Conservation (phyloP, 495 filamentous ascomycete species). For the Talaromyces proteolyticus region DNA sequence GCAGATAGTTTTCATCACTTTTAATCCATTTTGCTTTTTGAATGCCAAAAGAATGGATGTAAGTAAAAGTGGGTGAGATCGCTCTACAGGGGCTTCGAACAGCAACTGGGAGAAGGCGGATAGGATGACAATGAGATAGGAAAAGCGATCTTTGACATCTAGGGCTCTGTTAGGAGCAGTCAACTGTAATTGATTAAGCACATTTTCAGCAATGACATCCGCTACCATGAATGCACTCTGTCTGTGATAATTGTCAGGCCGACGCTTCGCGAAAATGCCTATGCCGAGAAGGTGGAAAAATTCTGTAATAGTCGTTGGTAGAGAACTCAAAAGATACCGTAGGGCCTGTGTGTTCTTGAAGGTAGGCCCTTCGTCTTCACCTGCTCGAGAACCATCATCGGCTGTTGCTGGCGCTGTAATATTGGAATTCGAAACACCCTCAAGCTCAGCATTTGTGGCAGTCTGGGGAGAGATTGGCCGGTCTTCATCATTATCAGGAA, state of each 20-base stretch:
- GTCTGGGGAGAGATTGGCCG: slow-evolving; percentile 1
- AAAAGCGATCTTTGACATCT: slow-evolving; percentile 48
- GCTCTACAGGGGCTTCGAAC: slow-evolving; percentile 61
- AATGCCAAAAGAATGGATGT: slow-evolving; percentile 80
- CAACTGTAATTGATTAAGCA: slow-evolving; percentile 60
- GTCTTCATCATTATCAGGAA: slow-evolving; percentile 14
- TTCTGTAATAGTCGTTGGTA: slow-evolving; percentile 63
- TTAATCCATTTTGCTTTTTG: slow-evolving; percentile 72
- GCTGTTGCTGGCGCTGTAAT: slow-evolving; percentile 20
- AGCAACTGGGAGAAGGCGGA: slow-evolving; percentile 71
- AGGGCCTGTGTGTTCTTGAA: slow-evolving; percentile 78
- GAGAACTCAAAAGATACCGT: slow-evolving; percentile 66
- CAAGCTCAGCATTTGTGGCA: slow-evolving; percentile 14
- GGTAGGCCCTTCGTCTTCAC: slow-evolving; percentile 42
- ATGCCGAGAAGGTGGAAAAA: slow-evolving; percentile 81
- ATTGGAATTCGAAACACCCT: background rate
- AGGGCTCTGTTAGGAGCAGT: slow-evolving; percentile 32
- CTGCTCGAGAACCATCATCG: slow-evolving; percentile 30
- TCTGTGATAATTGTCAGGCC: slow-evolving; percentile 54
- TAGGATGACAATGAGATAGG: slow-evolving; percentile 76
- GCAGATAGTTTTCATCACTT: slow-evolving; percentile 65
- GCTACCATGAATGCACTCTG: slow-evolving; percentile 68
- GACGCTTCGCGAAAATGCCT: slow-evolving; percentile 65
- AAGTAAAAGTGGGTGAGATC: slow-evolving; percentile 58
- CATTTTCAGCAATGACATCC: slow-evolving; percentile 67